Base-by-base conservation (phyloP, 2,329 filamentous ascomycete genomes). In the Ophiostoma sp. region DNA sequence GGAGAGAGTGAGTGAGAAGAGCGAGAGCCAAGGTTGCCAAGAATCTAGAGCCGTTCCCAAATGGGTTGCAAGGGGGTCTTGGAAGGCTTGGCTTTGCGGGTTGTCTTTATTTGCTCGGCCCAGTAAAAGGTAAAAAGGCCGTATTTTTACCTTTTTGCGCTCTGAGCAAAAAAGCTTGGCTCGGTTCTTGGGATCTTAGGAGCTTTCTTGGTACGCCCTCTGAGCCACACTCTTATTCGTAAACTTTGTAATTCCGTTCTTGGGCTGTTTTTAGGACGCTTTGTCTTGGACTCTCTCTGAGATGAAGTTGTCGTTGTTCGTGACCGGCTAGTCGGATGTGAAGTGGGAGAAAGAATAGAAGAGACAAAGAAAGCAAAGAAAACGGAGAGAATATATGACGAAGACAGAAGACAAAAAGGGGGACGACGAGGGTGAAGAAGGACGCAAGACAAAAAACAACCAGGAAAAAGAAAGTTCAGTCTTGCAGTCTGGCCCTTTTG, bases 21-120 rank as follows among this genome's bases (percentile, higher is more conserved):
- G 25, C 5, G 2, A 17, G 19, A 39, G 71, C 63, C 36, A 42
- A 71, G 57, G 33, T 50, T 52, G 72, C 72, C 72, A 74, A 74
- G 72, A 74, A 71, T 71, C 72, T 42, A 74, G 72, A 72, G 73
- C 63, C 42, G 61, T 71, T 69, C 61, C 28, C 61, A 71, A 71
- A 71, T 39, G 48, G 68, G 70, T 50, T 36, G 70, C 57, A 45
- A 66, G 70, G 59, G 70, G 61, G 48, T 42, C 19, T 55, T 39
- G 42, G 39, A 72, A 55, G 59, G 59, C 72, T 71, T 74, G 72
- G 72, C 72, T 48, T 69, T 69, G 45, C 17, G 39, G 59, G 42
- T 39, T 55, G 68, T 73, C 39, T 71, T 69, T 71, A 48, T 71
- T 71, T 48, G 33, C 52, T 48, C 55, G 36, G 42, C 48, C 68